These are phyloP conservation scores for Fraxinus paxiana DNA, from an alignment of 305 asterid species.

Conservation along the genomic window DNA sequence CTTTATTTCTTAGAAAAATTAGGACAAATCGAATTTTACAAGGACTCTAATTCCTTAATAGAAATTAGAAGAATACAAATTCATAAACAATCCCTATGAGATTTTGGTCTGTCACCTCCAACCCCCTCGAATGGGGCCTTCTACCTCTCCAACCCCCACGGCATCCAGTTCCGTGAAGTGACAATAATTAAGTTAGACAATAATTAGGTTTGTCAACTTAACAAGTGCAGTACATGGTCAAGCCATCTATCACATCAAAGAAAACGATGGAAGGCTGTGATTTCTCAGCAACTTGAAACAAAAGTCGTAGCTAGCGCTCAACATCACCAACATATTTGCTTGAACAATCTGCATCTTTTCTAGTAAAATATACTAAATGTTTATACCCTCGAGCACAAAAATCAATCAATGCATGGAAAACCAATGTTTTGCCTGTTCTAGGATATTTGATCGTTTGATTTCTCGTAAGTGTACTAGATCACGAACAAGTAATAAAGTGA, in stretches of 20 bases:
- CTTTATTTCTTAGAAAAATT: no score
- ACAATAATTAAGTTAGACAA: slow-evolving; percentile 10
- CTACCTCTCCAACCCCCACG: not conserved
- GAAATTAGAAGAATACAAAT: no score
- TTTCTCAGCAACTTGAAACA: slow-evolving; percentile 93
- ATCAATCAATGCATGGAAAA: slow-evolving; percentile 90
- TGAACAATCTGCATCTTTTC: slow-evolving; percentile 95
- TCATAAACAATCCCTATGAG: no score
- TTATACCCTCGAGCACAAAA: slow-evolving; percentile 89
- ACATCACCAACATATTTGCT: slow-evolving; percentile 78
- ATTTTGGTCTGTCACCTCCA: no score
- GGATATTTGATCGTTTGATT: no score
- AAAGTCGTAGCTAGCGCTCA: slow-evolving; percentile 38
- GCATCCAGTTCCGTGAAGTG: slow-evolving; percentile 24
- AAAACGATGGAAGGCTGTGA: slow-evolving; percentile 94
- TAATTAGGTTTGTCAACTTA: no score
- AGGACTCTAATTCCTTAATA: no score
- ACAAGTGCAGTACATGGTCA: slow-evolving; percentile 49
- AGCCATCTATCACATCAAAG: slow-evolving; percentile 96
- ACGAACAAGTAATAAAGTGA: no score
- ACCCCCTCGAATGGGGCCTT: no score
- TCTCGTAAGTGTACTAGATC: no score
- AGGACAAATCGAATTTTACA: no score
- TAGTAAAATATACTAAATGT: slow-evolving; percentile 89
- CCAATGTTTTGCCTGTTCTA: slow-evolving; percentile 37